phyloP scores from a whole-genome alignment of 2,329 filamentous ascomycete genomes.

The Verticillium isaacii region DNA sequence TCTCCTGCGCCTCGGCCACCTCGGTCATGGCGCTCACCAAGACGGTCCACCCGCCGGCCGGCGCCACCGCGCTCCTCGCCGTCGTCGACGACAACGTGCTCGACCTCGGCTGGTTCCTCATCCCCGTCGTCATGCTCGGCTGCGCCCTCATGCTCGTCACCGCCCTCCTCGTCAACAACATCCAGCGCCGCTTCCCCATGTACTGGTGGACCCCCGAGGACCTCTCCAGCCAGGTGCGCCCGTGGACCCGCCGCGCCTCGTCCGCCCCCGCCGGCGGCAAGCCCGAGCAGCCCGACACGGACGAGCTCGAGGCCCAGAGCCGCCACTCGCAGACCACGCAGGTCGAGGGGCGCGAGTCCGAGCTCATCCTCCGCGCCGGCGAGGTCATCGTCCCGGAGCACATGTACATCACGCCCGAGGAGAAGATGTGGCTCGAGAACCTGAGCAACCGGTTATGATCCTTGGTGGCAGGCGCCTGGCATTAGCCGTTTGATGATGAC shows the following conservation, averaged over 20 bases:
- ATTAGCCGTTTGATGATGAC: not conserved
- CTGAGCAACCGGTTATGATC: constrained; percentile 26
- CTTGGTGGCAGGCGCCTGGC: not conserved
- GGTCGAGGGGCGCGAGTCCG: constrained; percentile 10
- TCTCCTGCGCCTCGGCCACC: constrained; percentile 60
- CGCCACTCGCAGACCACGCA: not conserved
- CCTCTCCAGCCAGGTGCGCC: not conserved
- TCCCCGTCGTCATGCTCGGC: constrained; percentile 59
- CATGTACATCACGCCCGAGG: constrained; percentile 31
- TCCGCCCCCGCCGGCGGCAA: not conserved
- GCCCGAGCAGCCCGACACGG: not conserved
- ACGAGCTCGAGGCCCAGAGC: constrained; percentile 1
- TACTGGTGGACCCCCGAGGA: constrained; percentile 64
- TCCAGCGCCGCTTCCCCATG: constrained; percentile 59
- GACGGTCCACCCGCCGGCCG: constrained; percentile 69
- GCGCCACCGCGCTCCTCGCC: constrained; percentile 67
- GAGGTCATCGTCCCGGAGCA: constrained; percentile 27
- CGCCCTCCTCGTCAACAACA: constrained; percentile 64
- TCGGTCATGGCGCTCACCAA: constrained; percentile 65
- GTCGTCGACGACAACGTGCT: constrained; percentile 52
- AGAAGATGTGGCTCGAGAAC: constrained; percentile 28
- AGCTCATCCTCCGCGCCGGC: constrained; percentile 30
- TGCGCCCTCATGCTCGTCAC: constrained; percentile 55
- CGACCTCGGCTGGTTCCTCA: constrained; percentile 61
- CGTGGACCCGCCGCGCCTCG: not conserved